Conservation (phyloP, 2,329 filamentous ascomycete species). For the Claviceps sp. region DNA sequence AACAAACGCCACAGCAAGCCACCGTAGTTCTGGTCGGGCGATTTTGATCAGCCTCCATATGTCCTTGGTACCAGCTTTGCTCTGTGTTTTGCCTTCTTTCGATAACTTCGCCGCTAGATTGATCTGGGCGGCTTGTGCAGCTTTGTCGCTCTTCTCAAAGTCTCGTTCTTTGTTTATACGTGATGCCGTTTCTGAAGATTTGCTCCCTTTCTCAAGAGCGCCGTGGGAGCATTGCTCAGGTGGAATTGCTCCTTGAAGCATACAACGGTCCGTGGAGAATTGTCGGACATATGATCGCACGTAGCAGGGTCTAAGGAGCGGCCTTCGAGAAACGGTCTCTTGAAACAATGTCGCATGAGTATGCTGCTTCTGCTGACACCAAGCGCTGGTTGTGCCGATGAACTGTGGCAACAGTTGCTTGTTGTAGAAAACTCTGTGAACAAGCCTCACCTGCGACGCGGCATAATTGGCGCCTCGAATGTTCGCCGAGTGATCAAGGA, state of each 20-base stretch:
- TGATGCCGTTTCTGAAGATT: slow-evolving; percentile 17
- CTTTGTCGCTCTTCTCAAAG: slow-evolving; percentile 64
- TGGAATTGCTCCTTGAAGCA: slow-evolving; percentile 13
- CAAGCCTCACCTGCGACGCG: slow-evolving; percentile 4
- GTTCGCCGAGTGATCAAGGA: slow-evolving; percentile 8
- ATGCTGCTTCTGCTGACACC: neutral
- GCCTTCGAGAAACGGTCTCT: neutral
- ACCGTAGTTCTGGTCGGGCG: slow-evolving; percentile 68
- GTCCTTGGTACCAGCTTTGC: slow-evolving; percentile 54
- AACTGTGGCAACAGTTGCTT: neutral
- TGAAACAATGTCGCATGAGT: neutral
- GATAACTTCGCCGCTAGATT: slow-evolving; percentile 80
- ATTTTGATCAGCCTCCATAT: slow-evolving; percentile 82
- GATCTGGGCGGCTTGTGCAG: slow-evolving; percentile 72
- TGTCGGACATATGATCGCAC: slow-evolving; percentile 10
- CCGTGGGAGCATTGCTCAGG: slow-evolving; percentile 18
- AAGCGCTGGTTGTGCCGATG: slow-evolving; percentile 1
- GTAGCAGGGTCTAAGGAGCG: neutral
- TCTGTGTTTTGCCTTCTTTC: slow-evolving; percentile 55
- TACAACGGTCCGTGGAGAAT: slow-evolving; percentile 16
- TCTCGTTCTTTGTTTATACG: slow-evolving; percentile 23
- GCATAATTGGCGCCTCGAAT: slow-evolving; percentile 10
- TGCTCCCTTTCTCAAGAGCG: slow-evolving; percentile 21
- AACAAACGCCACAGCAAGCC: slow-evolving; percentile 65
- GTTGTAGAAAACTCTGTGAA: neutral